These are phyloP conservation scores for Lentinus brumalis DNA, from an alignment of 768 basidiomycete species.

Conservation along the genomic window DNA sequence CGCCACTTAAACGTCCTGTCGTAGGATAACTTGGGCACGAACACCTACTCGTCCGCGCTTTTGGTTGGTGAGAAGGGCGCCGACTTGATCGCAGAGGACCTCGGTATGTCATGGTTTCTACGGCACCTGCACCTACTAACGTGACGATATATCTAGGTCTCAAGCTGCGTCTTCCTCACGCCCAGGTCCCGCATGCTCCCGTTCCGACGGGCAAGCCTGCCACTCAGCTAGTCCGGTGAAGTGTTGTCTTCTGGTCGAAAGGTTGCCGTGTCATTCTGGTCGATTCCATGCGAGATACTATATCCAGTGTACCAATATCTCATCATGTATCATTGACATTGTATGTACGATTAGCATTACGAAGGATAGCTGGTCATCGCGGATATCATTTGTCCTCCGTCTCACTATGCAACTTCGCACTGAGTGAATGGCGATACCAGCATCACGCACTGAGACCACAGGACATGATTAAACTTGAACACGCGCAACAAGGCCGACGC, in stretches of 20 bases:
- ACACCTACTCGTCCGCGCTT: conserved; percentile 72
- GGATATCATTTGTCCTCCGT: no score
- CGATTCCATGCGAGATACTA: background rate
- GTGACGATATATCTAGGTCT: conserved; percentile 42
- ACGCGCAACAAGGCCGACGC: no score
- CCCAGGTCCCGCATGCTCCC: conserved; percentile 70
- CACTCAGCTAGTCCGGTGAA: conserved; percentile 29
- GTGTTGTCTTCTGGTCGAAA: background rate
- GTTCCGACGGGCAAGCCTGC: conserved; percentile 30
- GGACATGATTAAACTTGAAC: no score
- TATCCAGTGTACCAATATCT: background rate
- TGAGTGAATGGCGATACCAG: no score
- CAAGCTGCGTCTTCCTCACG: conserved; percentile 63
- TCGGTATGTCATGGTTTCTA: conserved; percentile 43
- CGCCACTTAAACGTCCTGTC: background rate
- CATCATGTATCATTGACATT: conserved; percentile 1
- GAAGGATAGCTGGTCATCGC: background rate
- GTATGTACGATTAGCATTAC: background rate
- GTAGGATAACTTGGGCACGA: conserved; percentile 70
- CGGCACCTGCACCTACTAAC: background rate
- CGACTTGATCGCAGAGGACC: conserved; percentile 58
- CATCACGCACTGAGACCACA: no score
- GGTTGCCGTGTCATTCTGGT: background rate
- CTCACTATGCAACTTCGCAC: no score
- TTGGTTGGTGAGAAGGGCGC: conserved; percentile 73